phyloP scores from a whole-genome alignment of 805 yeast species.

The Hanseniaspora occidentalis region DNA sequence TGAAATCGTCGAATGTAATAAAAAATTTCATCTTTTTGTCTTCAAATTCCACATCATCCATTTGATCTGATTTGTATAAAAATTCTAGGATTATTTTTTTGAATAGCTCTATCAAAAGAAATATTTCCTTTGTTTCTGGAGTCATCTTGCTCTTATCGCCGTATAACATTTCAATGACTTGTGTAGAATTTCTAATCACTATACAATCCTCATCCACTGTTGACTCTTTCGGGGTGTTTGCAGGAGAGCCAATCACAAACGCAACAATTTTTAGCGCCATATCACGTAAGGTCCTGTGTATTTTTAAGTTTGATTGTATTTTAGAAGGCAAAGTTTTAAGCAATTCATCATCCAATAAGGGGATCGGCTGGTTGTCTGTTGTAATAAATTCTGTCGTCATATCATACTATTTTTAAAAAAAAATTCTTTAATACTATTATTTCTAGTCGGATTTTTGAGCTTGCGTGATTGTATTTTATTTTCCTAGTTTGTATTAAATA shows the following conservation, averaged over 20 bases:
- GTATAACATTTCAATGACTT: neutral
- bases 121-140: neutral
- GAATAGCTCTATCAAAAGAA: neutral
- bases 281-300: neutral
- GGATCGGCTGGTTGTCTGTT: neutral
- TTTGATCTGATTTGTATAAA: neutral
- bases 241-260: neutral
- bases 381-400: neutral
- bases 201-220: no score
- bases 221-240: neutral
- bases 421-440: no score
- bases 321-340: neutral
- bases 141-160: neutral
- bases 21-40: slow-evolving; percentile 27
- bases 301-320: neutral
- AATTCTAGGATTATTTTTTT: neutral
- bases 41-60: neutral
- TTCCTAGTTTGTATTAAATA: no score
- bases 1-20: neutral
- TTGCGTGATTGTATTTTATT: neutral
- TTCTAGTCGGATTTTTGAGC: no score
- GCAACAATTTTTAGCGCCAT: neutral
- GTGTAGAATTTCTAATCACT: neutral
- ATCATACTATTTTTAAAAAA: neutral
- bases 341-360: neutral